Evolutionary conservation across 2,329 filamentous ascomycete species (phyloP).

Genomic region (Sclerotinia minor): DNA sequence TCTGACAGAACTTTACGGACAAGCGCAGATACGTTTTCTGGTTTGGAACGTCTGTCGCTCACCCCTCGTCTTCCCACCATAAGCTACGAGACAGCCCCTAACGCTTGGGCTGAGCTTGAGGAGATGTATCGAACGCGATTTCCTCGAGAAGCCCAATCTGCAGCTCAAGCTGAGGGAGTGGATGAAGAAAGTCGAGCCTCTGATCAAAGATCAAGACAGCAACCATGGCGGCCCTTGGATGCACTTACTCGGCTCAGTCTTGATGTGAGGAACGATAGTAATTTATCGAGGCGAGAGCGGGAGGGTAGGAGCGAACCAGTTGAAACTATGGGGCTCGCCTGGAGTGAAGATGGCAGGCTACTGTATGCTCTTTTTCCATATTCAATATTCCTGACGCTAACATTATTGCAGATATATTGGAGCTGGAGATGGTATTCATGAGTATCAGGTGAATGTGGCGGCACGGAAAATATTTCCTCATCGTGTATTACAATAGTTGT

Average conservation of each 20-base stretch:
- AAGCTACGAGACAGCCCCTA: slow-evolving; percentile 38
- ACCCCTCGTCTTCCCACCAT: slow-evolving; percentile 36
- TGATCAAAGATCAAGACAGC: slow-evolving; percentile 35
- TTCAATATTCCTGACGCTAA: slow-evolving; percentile 21
- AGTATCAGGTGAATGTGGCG: slow-evolving; percentile 66
- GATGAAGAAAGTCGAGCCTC: slow-evolving; percentile 41
- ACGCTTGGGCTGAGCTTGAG: slow-evolving; percentile 48
- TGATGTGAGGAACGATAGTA: slow-evolving; percentile 40
- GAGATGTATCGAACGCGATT: slow-evolving; percentile 45
- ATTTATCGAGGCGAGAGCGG: slow-evolving; percentile 36
- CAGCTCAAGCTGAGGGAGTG: slow-evolving; percentile 37
- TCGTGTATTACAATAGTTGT: slow-evolving; percentile 51
- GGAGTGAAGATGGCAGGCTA: slow-evolving; percentile 60
- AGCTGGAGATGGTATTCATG: slow-evolving; percentile 73
- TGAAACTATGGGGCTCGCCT: slow-evolving; percentile 61
- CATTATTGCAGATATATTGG: slow-evolving; percentile 54
- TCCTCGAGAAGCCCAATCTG: slow-evolving; percentile 34
- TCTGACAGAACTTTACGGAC: slow-evolving; percentile 24
- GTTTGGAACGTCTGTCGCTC: slow-evolving; percentile 34
- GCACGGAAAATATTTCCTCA: slow-evolving; percentile 60
- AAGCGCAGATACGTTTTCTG: slow-evolving; percentile 35
- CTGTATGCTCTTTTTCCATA: slow-evolving; percentile 50
- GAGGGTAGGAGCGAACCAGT: slow-evolving; percentile 42
- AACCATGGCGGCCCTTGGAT: slow-evolving; percentile 36
- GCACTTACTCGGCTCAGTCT: slow-evolving; percentile 26